Evolutionary conservation across 2,329 filamentous ascomycete species (phyloP), one percentile per base, ranked within the genome.

Genomic region (Cytospora schulzeri): DNA sequence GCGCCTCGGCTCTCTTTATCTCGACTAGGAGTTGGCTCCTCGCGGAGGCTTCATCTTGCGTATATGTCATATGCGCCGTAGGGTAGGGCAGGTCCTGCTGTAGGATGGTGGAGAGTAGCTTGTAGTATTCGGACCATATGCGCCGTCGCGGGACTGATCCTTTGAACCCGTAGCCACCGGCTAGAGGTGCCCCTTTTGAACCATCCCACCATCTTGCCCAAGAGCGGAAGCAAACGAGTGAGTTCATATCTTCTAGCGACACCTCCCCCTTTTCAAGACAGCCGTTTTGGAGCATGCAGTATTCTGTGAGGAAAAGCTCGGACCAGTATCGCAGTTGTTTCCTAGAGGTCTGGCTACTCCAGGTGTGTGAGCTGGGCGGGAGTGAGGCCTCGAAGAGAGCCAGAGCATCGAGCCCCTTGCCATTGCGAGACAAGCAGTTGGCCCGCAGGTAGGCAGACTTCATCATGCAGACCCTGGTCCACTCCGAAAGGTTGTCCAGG

Each of bases 91-190:
- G 72, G 65, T 87, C 85, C 61, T 86, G 78, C 70, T 89, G 88
- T 8, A 97, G 76, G 41, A 96, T 86, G n/a, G 81, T 82, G 2
- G 93, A 96, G 22, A 97, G 79, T 1, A 90, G 86, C 53, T 86
- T 79, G 73, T 97, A 97, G 75, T 97, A 97, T 67, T 91, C 87
- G 70, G 85, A 88, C 93, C 93, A 97, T 53, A 96, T 87, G 50
- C 86, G 79, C 67, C 90, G 83, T 68, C 90, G 81, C 33, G 85
- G 83, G 22, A 88, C 82, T 12, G 84, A 80, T 24, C 85, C 84
- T 67, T 82, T 81, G 70, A 85, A 83, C n/a, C 85, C 85, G 63
- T 81, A 80, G 7, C 87, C 85, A 41, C 85, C 85, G 0, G 79
- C 76, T 5, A 82, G 76, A 1, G 80, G 77, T 3, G 79, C 74